Evolutionary conservation across 148 eudicot genomes (phyloP).

Genomic region (Rhododendron ferrugineum): DNA sequence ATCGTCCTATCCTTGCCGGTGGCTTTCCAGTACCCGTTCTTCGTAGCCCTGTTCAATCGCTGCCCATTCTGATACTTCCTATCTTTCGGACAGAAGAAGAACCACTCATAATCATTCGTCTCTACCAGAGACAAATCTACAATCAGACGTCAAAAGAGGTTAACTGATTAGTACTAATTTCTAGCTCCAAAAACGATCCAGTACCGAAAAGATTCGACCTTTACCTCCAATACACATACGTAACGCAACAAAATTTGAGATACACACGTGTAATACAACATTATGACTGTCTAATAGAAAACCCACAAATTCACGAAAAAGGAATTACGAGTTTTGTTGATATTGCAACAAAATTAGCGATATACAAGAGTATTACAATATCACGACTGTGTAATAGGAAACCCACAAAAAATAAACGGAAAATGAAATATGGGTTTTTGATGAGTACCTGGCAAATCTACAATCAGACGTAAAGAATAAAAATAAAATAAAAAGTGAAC

Average conservation of each 20-base stretch:
- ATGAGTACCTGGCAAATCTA: conserved; percentile 66
- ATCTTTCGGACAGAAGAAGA: conserved; percentile 90
- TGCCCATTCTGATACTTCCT: conserved; percentile 92
- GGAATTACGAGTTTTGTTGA: not conserved
- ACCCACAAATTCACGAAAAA: not conserved
- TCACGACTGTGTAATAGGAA: no score
- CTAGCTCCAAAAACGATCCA: not conserved
- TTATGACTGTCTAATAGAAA: not conserved
- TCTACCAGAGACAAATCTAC: conserved; percentile 68
- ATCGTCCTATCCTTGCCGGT: conserved; percentile 90
- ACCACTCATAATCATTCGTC: conserved; percentile 79
- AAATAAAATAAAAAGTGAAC: not conserved
- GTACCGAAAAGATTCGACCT: not conserved
- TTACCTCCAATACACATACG: not conserved
- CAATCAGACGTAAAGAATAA: not conserved
- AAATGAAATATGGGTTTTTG: not conserved
- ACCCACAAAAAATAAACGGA: no score
- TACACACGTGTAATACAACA: not conserved
- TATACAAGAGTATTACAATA: no score
- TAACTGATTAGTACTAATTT: conserved; percentile 8
- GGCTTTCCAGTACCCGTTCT: conserved; percentile 92
- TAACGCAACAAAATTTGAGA: not conserved
- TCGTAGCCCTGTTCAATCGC: conserved; percentile 80
- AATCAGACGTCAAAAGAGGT: conserved; percentile 9
- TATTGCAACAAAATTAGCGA: no score